Evolutionary conservation across 768 basidiomycete species (phyloP).

Genomic region (Infundibulicybe gibba): DNA sequence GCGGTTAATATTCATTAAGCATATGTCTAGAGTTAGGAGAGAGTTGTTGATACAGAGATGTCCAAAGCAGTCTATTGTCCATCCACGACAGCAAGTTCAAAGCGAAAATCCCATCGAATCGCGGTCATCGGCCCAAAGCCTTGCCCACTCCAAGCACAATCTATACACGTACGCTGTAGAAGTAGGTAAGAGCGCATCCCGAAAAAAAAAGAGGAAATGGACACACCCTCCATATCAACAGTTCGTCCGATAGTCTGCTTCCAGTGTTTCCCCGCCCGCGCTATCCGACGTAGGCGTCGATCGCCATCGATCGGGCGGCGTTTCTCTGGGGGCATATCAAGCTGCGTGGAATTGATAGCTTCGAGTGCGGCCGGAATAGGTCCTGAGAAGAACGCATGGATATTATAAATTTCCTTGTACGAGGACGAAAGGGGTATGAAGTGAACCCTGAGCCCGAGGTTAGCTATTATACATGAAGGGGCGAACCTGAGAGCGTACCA

Average conservation of each 20-base stretch:
- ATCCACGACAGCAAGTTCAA: constrained; percentile 4
- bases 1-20: background rate
- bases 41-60: background rate
- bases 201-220: constrained; percentile 1
- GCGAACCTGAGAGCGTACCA: constrained; percentile 38
- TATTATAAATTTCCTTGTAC: constrained; percentile 92
- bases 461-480: background rate
- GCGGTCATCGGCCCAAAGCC: constrained; percentile 82
- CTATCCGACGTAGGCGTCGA: constrained; percentile 72
- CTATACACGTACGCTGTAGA: constrained; percentile 81
- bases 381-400: constrained; percentile 91
- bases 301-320: constrained; percentile 58
- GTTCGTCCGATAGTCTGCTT: constrained; percentile 77
- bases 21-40: background rate
- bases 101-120: constrained; percentile 52
- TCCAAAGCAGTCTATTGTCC: background rate
- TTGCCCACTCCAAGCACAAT: constrained; percentile 84
- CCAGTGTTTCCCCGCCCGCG: constrained; percentile 92
- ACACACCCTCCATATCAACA: constrained; percentile 90
- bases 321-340: constrained; percentile 25
- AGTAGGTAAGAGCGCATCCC: background rate
- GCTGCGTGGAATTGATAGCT: constrained; percentile 46
- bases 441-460: constrained; percentile 64
- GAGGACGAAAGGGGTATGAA: constrained; percentile 87
- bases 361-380: constrained; percentile 58